Conservation (phyloP, 2,329 filamentous ascomycete genomes). For the Corynespora cassiicola region DNA sequence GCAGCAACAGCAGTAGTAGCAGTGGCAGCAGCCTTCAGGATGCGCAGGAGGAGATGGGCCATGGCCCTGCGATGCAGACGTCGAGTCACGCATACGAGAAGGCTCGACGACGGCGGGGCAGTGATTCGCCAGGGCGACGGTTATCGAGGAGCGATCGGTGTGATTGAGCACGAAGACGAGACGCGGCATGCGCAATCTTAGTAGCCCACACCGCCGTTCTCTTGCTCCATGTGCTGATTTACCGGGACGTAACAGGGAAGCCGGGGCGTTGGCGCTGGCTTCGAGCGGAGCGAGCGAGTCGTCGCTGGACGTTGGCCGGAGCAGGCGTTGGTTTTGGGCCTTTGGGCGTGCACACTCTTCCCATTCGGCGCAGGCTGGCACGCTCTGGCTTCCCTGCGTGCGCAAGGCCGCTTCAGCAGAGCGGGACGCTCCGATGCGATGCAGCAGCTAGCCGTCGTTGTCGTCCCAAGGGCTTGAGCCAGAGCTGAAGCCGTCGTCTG, state of each 20-base stretch:
- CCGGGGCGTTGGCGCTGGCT: no score
- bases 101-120: not conserved
- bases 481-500: slow-evolving; percentile 17
- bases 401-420: not conserved
- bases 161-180: slow-evolving; percentile 13
- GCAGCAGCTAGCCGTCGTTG: slow-evolving; percentile 23
- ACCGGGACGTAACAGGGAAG: no score
- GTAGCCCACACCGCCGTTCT: slow-evolving; percentile 22
- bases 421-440: slow-evolving; percentile 30
- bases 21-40: no score
- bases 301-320: slow-evolving; percentile 7
- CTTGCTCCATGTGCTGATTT: no score
- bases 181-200: slow-evolving; percentile 21
- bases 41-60: no score
- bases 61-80: slow-evolving; percentile 1
- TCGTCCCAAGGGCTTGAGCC: slow-evolving; percentile 22
- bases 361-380: no score
- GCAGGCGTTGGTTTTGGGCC: slow-evolving; percentile 5
- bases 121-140: slow-evolving; percentile 11
- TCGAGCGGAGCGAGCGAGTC: not conserved
- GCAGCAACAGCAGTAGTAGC: no score
- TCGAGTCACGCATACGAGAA: slow-evolving; percentile 12
- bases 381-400: slow-evolving; percentile 15
- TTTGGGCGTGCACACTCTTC: slow-evolving; percentile 10
- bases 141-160: slow-evolving; percentile 19